A percentile compares a stretch with the other conserved stretches of the same genome.
Conservation (phyloP, 2,329 filamentous ascomycete species). For the Endoconidiophora laricicola region DNA sequence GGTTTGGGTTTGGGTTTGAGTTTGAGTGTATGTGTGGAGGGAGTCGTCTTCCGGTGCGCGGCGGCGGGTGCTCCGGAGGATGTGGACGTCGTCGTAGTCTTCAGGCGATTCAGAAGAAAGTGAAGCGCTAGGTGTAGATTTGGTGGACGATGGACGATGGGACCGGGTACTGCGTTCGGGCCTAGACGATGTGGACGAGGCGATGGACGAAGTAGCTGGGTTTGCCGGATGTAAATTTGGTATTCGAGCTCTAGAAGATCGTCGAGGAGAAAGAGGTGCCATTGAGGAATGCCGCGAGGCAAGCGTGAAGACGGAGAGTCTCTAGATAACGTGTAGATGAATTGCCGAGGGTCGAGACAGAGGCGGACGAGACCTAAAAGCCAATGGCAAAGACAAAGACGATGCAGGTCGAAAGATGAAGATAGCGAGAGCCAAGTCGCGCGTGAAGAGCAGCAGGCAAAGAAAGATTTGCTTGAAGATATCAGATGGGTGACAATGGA, state of each 20-base stretch:
- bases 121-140: constrained; percentile 58
- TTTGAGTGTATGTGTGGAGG: constrained; percentile 22
- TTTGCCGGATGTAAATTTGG: constrained; percentile 54
- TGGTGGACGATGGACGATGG: constrained; percentile 48
- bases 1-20: too few species aligned
- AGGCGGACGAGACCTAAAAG: not conserved
- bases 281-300: constrained; percentile 27
- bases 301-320: constrained; percentile 16
- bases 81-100: constrained; percentile 51
- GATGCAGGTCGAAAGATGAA: not conserved
- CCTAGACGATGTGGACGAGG: constrained; percentile 61
- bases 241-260: constrained; percentile 79
- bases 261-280: constrained; percentile 56
- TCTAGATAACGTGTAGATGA: not conserved
- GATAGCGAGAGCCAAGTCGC: not conserved
- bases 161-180: constrained; percentile 58
- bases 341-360: not conserved
- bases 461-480: not conserved
- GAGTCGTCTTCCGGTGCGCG: constrained; percentile 51
- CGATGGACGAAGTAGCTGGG: not conserved
- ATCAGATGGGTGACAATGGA: not conserved
- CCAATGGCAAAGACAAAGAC: not conserved
- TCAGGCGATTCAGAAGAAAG: constrained; percentile 53
- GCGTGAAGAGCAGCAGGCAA: not conserved
- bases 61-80: constrained; percentile 63